Evolutionary conservation across 805 yeast genomes (phyloP).

Genomic region (Kodamaea jinghongensis): DNA sequence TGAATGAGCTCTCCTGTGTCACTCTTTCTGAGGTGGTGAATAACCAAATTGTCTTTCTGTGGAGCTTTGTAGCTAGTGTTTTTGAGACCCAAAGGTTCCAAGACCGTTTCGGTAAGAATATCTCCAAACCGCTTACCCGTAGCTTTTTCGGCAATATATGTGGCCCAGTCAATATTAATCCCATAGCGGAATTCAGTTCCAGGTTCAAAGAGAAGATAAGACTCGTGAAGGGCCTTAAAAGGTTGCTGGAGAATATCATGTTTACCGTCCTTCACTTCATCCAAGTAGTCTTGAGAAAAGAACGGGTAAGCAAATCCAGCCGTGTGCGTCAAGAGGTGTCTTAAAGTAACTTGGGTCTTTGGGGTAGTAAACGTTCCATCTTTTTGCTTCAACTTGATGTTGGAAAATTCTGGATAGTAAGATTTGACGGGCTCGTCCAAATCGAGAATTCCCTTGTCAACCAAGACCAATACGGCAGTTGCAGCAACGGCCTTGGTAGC

Average conservation of each 20-base stretch:
- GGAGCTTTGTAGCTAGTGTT: neutral
- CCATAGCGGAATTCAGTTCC: slow-evolving; percentile 40
- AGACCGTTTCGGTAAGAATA: slow-evolving; percentile 28
- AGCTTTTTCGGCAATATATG: slow-evolving; percentile 31
- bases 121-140: slow-evolving; percentile 32
- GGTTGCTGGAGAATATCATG: neutral
- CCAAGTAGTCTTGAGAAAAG: slow-evolving; percentile 8
- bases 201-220: slow-evolving; percentile 26
- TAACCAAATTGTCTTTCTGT: neutral
- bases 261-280: neutral
- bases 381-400: slow-evolving; percentile 16
- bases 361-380: slow-evolving; percentile 28
- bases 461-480: slow-evolving; percentile 32
- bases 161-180: slow-evolving; percentile 37
- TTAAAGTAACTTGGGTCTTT: slow-evolving; percentile 20
- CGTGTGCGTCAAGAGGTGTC: slow-evolving; percentile 29
- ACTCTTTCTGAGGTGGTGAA: neutral
- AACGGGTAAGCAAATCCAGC: slow-evolving; percentile 25
- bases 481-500: slow-evolving; percentile 35
- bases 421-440: slow-evolving; percentile 32
- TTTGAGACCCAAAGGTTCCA: slow-evolving; percentile 30
- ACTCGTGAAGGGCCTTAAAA: slow-evolving; percentile 1
- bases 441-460: slow-evolving; percentile 28
- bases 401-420: slow-evolving; percentile 30
- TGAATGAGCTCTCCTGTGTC: neutral